These are phyloP conservation scores for Leccinum solheimii DNA, from an alignment of 1,284 basidiomycete species.

Conservation along the genomic window DNA sequence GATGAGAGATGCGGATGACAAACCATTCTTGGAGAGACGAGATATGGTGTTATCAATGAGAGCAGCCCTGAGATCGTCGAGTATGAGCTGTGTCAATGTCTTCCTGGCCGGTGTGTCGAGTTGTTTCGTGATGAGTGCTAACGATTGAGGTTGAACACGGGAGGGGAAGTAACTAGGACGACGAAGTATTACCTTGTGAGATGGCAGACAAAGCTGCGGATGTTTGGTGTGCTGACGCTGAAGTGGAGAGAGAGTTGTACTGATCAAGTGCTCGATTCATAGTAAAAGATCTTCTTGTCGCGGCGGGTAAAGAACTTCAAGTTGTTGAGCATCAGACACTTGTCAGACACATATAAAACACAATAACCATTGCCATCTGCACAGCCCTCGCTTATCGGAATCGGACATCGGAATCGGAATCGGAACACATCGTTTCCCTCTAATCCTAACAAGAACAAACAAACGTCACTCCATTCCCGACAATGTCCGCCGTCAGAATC, in stretches of 20 bases:
- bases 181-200: conserved; percentile 21
- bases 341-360: background rate
- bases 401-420: background rate
- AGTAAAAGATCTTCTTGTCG: background rate
- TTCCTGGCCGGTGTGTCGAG: conserved; percentile 43
- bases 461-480: background rate
- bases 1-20: conserved; percentile 19
- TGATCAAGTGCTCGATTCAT: conserved; percentile 24
- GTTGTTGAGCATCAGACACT: background rate
- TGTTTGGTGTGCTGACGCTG: conserved; percentile 7
- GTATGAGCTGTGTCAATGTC: conserved; percentile 53
- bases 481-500: conserved; percentile 39
- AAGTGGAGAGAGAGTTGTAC: conserved; percentile 20
- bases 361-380: background rate
- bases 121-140: conserved; percentile 17
- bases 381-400: conserved; percentile 20
- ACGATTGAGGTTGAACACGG: conserved; percentile 4
- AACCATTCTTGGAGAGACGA: conserved; percentile 56
- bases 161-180: conserved; percentile 7
- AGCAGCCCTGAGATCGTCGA: conserved; percentile 57
- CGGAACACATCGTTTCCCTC: conserved; percentile 12
- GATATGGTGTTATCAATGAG: conserved; percentile 39
- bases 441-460: conserved; percentile 29
- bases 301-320: too few species aligned
- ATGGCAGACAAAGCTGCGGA: conserved; percentile 17